Conservation (phyloP, 2,329 filamentous ascomycete species). For the Clathrospora elynae region DNA sequence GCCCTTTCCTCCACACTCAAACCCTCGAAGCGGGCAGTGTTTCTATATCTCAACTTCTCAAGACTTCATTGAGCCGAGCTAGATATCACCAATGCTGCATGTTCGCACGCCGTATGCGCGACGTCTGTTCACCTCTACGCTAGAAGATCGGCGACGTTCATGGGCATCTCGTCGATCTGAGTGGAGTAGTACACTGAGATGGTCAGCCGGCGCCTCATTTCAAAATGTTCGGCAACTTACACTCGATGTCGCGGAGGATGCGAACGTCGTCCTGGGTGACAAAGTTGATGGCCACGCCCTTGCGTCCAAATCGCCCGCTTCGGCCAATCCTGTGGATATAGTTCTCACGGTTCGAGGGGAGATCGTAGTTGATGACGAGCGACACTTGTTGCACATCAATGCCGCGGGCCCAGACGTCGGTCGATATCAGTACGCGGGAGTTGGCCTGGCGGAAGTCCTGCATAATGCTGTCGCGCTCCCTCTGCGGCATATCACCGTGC, state of each 20-base stretch:
- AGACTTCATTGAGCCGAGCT: background rate
- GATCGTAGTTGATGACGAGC: slow-evolving; percentile 98
- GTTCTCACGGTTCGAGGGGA: slow-evolving; percentile 98
- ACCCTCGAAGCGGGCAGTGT: slow-evolving; percentile 26
- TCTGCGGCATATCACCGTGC: slow-evolving; percentile 99
- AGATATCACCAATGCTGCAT: background rate
- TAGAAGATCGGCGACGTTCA: slow-evolving; percentile 68
- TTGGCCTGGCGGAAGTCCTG: slow-evolving; percentile 97
- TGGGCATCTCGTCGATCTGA: slow-evolving; percentile 98
- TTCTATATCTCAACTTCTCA: slow-evolving; percentile 2
- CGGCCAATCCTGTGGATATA: slow-evolving; percentile 99
- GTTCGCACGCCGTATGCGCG: background rate
- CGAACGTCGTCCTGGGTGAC: slow-evolving; percentile 97
- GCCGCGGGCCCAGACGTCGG: slow-evolving; percentile 96
- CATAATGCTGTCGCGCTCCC: slow-evolving; percentile 98
- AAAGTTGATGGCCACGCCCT: slow-evolving; percentile 99
- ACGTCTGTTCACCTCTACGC: slow-evolving; percentile 19
- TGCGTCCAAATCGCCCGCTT: slow-evolving; percentile 92
- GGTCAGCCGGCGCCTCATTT: slow-evolving; percentile 40
- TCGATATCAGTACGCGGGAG: slow-evolving; percentile 93
- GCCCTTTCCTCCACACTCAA: slow-evolving; percentile 46
- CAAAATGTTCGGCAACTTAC: slow-evolving; percentile 57
- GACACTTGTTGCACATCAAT: slow-evolving; percentile 99
- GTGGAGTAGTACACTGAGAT: slow-evolving; percentile 85
- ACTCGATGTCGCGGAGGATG: slow-evolving; percentile 94